These are phyloP conservation scores for Bonnemaisonia californica DNA, from an alignment of 31 red algal genomes.

Conservation along the genomic window DNA sequence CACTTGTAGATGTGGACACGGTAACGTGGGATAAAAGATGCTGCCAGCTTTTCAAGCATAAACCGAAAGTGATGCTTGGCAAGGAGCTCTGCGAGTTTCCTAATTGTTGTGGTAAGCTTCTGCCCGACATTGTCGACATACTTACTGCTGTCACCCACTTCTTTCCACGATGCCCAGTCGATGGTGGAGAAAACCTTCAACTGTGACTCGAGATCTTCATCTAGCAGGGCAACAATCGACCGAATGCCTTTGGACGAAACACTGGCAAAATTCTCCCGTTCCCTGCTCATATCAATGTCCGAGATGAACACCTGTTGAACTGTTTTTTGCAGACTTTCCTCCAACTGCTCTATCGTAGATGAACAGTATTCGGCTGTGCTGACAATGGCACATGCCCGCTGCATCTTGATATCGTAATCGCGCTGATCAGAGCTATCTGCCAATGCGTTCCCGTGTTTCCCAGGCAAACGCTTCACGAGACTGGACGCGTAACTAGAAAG, in stretches of 20 bases:
- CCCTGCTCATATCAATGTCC: conserved; percentile 67
- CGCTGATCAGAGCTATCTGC: conserved; percentile 52
- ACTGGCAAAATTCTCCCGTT: conserved; percentile 73
- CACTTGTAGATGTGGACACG: conserved; percentile 55
- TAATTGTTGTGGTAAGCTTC: conserved; percentile 44
- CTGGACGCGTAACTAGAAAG: conserved; percentile 67
- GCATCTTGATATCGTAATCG: conserved; percentile 39
- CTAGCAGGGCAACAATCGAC: conserved; percentile 66
- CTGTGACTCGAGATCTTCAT: conserved; percentile 64
- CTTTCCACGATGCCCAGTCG: conserved; percentile 59
- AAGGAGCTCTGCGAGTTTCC: conserved; percentile 36
- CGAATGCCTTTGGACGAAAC: conserved; percentile 70
- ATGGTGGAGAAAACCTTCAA: conserved; percentile 48
- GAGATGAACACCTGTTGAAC: conserved; percentile 64
- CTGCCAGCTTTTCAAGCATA: conserved; percentile 79
- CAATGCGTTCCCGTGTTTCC: conserved; percentile 37
- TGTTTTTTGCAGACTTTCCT: conserved; percentile 62
- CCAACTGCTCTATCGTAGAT: conserved; percentile 75
- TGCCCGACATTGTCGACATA: conserved; percentile 56
- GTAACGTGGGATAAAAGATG: conserved; percentile 58
- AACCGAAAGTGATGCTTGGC: conserved; percentile 80
- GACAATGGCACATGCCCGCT: conserved; percentile 61
- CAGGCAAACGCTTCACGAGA: conserved; percentile 65
- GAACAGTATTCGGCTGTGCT: conserved; percentile 87
- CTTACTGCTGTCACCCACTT: conserved; percentile 79